A percentile compares a stretch with the other conserved stretches of the same genome.
Evolutionary conservation across 2,329 filamentous ascomycete species (phyloP).

Genomic region (Calonectria pseudoreteaudii): DNA sequence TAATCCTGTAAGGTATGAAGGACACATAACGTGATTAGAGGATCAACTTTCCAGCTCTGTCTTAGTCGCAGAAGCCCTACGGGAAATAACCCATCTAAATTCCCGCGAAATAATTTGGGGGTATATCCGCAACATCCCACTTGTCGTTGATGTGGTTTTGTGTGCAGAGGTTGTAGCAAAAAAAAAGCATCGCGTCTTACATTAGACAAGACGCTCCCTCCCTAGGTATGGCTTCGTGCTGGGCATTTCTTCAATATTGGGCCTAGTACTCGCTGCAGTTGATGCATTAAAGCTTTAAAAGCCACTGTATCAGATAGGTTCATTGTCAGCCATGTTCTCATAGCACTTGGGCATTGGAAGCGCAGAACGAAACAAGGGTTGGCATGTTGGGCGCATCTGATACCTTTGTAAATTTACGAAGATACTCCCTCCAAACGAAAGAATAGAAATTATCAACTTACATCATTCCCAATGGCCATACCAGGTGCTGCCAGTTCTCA

Average conservation of each 20-base stretch:
- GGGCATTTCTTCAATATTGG: neutral
- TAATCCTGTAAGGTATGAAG: too few relatives aligned
- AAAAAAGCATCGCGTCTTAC: neutral
- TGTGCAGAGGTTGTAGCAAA: neutral
- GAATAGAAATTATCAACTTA: neutral
- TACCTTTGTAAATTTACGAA: neutral
- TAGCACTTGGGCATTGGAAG: neutral
- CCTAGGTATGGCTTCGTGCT: neutral
- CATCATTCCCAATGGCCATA: neutral
- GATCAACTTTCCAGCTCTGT: too few relatives aligned
- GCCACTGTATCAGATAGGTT: neutral
- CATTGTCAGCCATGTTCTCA: neutral
- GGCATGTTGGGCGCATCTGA: neutral
- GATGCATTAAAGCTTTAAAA: neutral
- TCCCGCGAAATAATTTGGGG: neutral
- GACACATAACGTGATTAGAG: too few relatives aligned
- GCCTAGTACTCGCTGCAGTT: neutral
- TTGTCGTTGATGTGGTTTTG: neutral
- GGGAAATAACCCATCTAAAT: neutral
- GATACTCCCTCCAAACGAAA: neutral
- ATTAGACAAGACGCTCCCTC: neutral
- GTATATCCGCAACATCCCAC: neutral
- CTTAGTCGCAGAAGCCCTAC: too few relatives aligned
- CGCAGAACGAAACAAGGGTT: neutral
- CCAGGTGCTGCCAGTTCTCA: neutral